A percentile compares a stretch with the other conserved stretches of the same genome.
These are phyloP conservation scores for Lotus japonicus DNA, from an alignment of 306 rosid species.

Conservation along the genomic window DNA sequence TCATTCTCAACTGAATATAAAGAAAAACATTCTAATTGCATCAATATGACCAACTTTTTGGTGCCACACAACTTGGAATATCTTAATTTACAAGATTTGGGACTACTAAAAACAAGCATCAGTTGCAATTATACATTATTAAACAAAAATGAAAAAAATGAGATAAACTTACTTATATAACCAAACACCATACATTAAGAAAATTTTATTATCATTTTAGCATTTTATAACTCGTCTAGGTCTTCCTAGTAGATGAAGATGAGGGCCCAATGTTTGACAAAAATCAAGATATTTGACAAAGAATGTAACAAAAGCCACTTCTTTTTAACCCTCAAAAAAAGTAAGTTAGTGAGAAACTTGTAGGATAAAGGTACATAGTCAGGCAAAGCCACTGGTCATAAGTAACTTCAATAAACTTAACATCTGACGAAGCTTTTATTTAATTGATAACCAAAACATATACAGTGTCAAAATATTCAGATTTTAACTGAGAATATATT, in stretches of 20 bases:
- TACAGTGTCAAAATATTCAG: too few species aligned
- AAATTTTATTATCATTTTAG: background rate
- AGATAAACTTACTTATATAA: background rate
- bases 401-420: background rate
- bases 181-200: background rate
- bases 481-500: too few species aligned
- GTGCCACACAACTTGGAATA: background rate
- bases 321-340: background rate
- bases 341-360: background rate
- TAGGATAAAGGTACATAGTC: background rate
- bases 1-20: slow-evolving; percentile 12
- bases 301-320: background rate
- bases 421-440: background rate
- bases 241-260: background rate
- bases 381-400: background rate
- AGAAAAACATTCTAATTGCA: background rate
- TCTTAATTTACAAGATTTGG: slow-evolving; percentile 1
- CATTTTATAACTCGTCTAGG: background rate
- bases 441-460: background rate
- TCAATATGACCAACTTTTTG: background rate
- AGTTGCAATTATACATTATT: background rate
- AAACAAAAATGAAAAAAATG: background rate
- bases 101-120: background rate
- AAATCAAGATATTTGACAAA: background rate
- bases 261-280: background rate